Evolutionary conservation across 768 basidiomycete species (phyloP).

Genomic region (Mycena vitilis): DNA sequence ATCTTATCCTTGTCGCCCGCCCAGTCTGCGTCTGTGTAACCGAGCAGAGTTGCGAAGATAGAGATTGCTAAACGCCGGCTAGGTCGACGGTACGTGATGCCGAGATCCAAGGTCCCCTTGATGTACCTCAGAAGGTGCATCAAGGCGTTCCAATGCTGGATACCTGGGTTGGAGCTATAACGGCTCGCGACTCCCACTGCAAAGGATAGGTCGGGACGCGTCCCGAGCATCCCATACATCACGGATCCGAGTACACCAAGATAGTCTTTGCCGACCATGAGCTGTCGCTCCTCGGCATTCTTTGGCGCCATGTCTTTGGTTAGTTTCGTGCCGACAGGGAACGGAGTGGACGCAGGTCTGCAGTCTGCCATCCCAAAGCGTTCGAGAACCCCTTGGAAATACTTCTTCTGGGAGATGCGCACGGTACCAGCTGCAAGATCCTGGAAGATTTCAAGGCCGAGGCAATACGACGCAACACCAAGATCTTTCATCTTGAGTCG

Average conservation of each 20-base stretch:
- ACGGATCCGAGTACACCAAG: background rate
- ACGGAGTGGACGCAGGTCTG: background rate
- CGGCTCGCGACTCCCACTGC: background rate
- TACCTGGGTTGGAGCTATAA: background rate
- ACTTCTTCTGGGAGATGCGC: background rate
- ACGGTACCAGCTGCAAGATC: background rate
- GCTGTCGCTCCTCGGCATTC: background rate
- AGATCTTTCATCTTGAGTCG: constrained; percentile 2
- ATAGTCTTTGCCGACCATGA: constrained; percentile 1
- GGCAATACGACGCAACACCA: background rate
- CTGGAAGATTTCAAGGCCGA: background rate
- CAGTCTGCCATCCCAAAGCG: constrained; percentile 3
- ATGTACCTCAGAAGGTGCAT: background rate
- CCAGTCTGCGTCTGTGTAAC: background rate
- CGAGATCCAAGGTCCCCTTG: background rate
- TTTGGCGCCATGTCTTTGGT: constrained; percentile 1
- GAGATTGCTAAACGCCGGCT: background rate
- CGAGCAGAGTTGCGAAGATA: background rate
- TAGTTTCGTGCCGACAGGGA: background rate
- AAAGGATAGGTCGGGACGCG: background rate
- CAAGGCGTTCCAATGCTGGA: constrained; percentile 2
- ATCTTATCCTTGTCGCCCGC: constrained; percentile 4
- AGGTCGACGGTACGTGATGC: background rate
- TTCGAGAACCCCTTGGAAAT: background rate
- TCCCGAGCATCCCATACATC: background rate